Conservation (phyloP, 1,284 basidiomycete genomes). For the Naganishia cerealis region DNA sequence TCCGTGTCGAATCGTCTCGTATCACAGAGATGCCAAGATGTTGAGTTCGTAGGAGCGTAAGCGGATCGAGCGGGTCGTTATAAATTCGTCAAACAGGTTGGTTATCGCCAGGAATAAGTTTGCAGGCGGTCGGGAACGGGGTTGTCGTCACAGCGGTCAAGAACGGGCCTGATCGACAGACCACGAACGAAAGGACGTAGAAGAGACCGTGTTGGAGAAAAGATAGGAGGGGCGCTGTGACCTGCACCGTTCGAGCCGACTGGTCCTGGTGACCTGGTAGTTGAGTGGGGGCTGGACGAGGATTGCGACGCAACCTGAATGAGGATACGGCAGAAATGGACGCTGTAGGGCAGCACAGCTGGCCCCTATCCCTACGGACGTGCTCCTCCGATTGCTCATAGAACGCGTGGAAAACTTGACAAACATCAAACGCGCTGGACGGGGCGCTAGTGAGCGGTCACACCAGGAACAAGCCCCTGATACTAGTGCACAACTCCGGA, state of each 20-base stretch:
- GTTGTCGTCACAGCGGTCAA: conserved; percentile 1
- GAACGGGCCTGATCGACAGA: conserved; percentile 19
- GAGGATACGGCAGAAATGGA: neutral
- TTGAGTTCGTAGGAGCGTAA: neutral
- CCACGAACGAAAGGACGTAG: neutral
- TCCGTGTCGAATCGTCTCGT: conserved; percentile 1
- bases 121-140: neutral
- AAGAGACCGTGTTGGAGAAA: conserved; percentile 13
- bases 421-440: conserved; percentile 5
- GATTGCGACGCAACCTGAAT: neutral
- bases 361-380: conserved; percentile 5
- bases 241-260: conserved; percentile 22
- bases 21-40: neutral
- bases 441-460: neutral
- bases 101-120: neutral
- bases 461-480: neutral
- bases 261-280: conserved; percentile 16
- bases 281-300: neutral
- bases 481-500: neutral
- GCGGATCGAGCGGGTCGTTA: neutral
- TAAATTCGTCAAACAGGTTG: conserved; percentile 1
- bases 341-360: neutral
- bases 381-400: neutral
- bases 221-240: conserved; percentile 26
- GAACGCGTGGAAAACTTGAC: neutral